These are phyloP conservation scores for Clavispora vitiphila DNA, from an alignment of 805 yeast species.

Conservation along the genomic window DNA sequence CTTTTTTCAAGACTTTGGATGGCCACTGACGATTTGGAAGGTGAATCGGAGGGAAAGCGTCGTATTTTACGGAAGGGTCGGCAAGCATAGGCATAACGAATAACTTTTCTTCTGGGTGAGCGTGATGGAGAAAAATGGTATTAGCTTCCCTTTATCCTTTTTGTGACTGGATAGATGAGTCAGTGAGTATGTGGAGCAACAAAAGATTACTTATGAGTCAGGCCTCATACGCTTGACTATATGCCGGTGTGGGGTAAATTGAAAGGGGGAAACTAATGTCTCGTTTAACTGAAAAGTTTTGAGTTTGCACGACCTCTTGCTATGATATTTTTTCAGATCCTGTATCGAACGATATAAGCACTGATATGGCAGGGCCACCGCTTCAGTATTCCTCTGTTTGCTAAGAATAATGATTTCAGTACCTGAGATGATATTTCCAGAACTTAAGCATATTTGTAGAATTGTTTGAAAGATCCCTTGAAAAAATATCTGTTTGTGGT, in stretches of 20 bases:
- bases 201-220: background rate
- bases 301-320: too few species aligned
- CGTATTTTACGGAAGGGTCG: slow-evolving; percentile 63
- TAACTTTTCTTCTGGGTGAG: background rate
- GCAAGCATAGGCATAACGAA: slow-evolving; percentile 27
- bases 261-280: too few species aligned
- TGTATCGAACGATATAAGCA: too few species aligned
- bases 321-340: too few species aligned
- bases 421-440: too few species aligned
- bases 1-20: slow-evolving; percentile 44
- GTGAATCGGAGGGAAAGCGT: slow-evolving; percentile 48
- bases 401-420: too few species aligned
- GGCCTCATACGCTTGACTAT: background rate
- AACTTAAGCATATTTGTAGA: too few species aligned
- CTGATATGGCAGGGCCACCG: too few species aligned
- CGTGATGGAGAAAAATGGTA: background rate
- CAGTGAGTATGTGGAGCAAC: background rate
- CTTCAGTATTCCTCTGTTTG: too few species aligned
- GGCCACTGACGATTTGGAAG: slow-evolving; percentile 74
- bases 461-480: too few species aligned
- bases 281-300: too few species aligned
- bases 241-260: background rate
- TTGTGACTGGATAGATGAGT: background rate
- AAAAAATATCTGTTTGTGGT: too few species aligned
- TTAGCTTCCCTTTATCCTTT: background rate